Base-by-base conservation (phyloP, 305 asterid species). In the Stenogyne calaminthoides region DNA sequence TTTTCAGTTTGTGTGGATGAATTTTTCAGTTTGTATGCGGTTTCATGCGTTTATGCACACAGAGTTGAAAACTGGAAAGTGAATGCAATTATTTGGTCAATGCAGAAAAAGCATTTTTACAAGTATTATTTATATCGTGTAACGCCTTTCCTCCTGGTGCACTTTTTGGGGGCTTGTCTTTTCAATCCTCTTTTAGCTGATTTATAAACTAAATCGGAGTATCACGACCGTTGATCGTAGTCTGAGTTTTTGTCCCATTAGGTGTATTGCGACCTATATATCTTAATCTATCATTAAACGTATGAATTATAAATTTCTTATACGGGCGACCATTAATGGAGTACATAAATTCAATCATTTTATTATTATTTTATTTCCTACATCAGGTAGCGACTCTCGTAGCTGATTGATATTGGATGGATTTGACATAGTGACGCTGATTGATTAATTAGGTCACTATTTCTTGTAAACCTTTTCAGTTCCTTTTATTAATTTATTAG, bases 51-150 rank as follows among this genome's bases (percentile, higher is more conserved):
- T 22, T 71, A 63, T 65, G 71, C 49, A 11, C 11, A 36, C 59
- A 34, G 40, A 37, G 55, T 37, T 22, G 67, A 69, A 62, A 14
- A 40, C 10, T 32, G 36, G 29, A 25, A 25, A 25, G 29, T 39
- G 47, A 70, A 57, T 69, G 76, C 87, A 86, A 84, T 81, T 73
- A 80, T 80, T 79, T 69, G 77, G 18, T 80, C 60, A 54, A 3
- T 54, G 37, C 6, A 9, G 36, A 25, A 62, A 49, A 54, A 47
- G 74, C 84, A 85, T 94, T 84, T 84, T 85, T 85, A 71, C 5
- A 22, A 27, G 67, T 55, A 40, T 15, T 74, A 16, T 64, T 55
- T 40, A 64, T 42, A 64, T 44, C 40, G 46, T 65, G 46, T 49
- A 29, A 67, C 47, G 72, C 55, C 47, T 25, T 22, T 0, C 1